A percentile compares a stretch with the other conserved stretches of the same genome.
Evolutionary conservation across 192 early-diverging fungal species (phyloP).

Genomic region (Podila clonocystis): DNA sequence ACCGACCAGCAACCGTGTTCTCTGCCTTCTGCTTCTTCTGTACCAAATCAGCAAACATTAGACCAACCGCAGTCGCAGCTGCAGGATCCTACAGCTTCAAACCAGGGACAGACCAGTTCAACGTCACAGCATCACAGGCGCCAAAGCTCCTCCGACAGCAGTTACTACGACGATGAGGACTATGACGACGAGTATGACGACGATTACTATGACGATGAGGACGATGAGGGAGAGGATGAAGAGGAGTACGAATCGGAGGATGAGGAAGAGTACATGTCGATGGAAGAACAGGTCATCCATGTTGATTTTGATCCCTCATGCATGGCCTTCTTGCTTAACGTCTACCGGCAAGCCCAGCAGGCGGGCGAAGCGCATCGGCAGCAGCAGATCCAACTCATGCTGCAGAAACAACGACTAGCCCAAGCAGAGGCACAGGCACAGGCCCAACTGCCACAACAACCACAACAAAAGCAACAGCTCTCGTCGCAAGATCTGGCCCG

Average conservation of each 20-base stretch:
- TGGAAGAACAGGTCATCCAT: slow-evolving; percentile 58
- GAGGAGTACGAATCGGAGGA: slow-evolving; percentile 31
- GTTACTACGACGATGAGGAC: slow-evolving; percentile 35
- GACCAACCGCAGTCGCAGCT: background rate
- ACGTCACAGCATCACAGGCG: slow-evolving; percentile 16
- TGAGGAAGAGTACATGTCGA: slow-evolving; percentile 23
- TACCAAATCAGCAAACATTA: background rate
- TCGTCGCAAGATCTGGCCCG: background rate
- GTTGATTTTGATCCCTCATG: slow-evolving; percentile 67
- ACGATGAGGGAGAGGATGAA: slow-evolving; percentile 5
- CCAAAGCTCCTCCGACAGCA: slow-evolving; percentile 39
- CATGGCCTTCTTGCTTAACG: slow-evolving; percentile 59
- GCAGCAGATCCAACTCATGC: slow-evolving; percentile 8
- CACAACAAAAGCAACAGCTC: slow-evolving; percentile 9
- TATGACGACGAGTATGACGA: slow-evolving; percentile 45
- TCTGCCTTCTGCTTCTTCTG: background rate
- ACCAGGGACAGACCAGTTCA: no score
- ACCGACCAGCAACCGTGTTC: background rate
- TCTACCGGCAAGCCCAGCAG: slow-evolving; percentile 54
- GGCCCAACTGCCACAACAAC: slow-evolving; percentile 5
- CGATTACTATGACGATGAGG: slow-evolving; percentile 17
- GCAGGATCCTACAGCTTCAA: background rate
- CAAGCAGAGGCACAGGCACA: background rate
- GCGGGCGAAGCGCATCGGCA: slow-evolving; percentile 28
- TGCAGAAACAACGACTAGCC: slow-evolving; percentile 9